phyloP scores from a whole-genome alignment of 768 basidiomycete species.

The Boletus reticulatus region DNA sequence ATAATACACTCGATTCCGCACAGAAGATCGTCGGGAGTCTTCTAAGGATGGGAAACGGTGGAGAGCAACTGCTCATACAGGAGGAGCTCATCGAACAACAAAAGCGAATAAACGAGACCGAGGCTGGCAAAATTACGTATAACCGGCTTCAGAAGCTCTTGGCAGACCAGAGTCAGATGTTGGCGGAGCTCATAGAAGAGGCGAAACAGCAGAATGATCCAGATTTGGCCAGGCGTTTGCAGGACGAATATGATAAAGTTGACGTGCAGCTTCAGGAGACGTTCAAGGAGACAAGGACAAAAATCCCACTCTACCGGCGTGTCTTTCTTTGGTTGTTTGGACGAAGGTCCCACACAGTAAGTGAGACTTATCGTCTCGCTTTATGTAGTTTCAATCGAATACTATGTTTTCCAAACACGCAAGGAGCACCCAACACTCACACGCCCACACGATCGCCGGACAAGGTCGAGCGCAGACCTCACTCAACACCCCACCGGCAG shows the following conservation, averaged over 20 bases:
- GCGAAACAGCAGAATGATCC: conserved; percentile 13
- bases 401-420: not conserved
- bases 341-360: conserved; percentile 8
- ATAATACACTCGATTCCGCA: not conserved
- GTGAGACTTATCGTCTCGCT: not conserved
- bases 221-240: conserved; percentile 5
- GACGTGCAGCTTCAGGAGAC: conserved; percentile 11
- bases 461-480: too few relatives aligned
- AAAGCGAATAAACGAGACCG: conserved; percentile 20
- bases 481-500: too few relatives aligned
- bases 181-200: conserved; percentile 16
- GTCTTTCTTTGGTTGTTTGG: conserved; percentile 5
- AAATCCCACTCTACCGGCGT: conserved; percentile 11
- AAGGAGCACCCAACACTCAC: too few relatives aligned
- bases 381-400: not conserved
- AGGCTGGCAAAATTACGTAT: conserved; percentile 17
- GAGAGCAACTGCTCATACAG: conserved; percentile 12
- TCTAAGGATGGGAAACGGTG: not conserved
- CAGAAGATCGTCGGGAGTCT: not conserved
- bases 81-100: conserved; percentile 15
- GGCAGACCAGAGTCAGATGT: conserved; percentile 8
- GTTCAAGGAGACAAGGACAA: conserved; percentile 22
- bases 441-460: too few relatives aligned
- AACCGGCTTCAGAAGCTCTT: conserved; percentile 15
- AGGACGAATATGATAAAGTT: conserved; percentile 8